A percentile compares a stretch with the other conserved stretches of the same genome.
Conservation (phyloP, 2,329 filamentous ascomycete genomes). For the Fusarium zealandicum region DNA sequence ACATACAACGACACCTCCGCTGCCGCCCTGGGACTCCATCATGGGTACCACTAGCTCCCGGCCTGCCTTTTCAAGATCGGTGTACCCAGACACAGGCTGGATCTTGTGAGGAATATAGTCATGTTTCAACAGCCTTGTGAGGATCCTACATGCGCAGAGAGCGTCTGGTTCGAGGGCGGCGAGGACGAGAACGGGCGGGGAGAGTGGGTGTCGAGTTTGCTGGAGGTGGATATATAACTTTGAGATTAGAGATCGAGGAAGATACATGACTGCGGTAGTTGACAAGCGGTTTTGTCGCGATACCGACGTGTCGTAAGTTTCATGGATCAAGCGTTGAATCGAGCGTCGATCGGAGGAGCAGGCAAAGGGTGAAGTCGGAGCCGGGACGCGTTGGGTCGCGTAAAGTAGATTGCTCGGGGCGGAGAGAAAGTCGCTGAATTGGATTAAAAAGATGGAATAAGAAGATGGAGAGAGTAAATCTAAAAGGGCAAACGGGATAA, state of each 20-base stretch:
- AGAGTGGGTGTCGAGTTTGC: constrained; percentile 85
- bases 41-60: constrained; percentile 82
- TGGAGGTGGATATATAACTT: constrained; percentile 92
- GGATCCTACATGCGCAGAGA: constrained; percentile 92
- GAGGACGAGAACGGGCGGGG: constrained; percentile 88
- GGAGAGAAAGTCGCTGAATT: neutral
- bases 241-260: constrained; percentile 86
- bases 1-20: constrained; percentile 88
- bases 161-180: constrained; percentile 95
- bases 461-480: neutral
- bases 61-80: constrained; percentile 82
- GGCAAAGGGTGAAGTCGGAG: constrained; percentile 19
- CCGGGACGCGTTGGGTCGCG: constrained; percentile 30
- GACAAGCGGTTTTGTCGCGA: constrained; percentile 27
- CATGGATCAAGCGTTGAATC: constrained; percentile 35
- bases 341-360: constrained; percentile 8
- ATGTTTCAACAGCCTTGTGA: constrained; percentile 91
- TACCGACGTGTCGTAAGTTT: constrained; percentile 26
- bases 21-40: constrained; percentile 84
- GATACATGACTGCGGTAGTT: constrained; percentile 74
- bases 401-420: constrained; percentile 27
- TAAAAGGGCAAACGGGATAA: neutral
- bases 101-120: constrained; percentile 99
- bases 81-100: constrained; percentile 91
- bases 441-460: neutral